Evolutionary conservation across 345 rosid species (phyloP).

Genomic region (Hibiscus syriacus): DNA sequence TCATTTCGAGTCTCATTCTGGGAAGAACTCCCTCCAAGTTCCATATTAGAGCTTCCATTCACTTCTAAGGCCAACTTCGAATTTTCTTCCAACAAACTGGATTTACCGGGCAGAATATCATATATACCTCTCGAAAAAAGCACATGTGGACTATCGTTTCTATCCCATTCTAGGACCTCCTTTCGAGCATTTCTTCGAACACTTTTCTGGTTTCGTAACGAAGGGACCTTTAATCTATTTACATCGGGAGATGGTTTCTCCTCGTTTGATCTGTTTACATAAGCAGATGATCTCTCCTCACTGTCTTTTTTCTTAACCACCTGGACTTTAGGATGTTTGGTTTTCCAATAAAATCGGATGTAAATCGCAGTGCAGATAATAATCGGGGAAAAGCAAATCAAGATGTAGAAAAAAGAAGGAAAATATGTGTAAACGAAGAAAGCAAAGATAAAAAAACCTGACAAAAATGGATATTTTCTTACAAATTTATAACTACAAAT

Average conservation of each 20-base stretch:
- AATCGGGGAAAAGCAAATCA: conserved; percentile 45
- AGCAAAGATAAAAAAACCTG: conserved; percentile 22
- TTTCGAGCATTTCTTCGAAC: conserved; percentile 39
- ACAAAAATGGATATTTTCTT: conserved; percentile 40
- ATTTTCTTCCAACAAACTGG: conserved; percentile 20
- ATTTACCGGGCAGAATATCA: conserved; percentile 17
- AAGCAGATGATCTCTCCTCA: conserved; percentile 4
- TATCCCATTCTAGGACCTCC: conserved; percentile 26
- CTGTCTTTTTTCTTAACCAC: conserved; percentile 13
- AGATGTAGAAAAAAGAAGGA: conserved; percentile 46
- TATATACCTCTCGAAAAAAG: conserved; percentile 12
- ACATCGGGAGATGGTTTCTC: not conserved
- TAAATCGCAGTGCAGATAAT: conserved; percentile 27
- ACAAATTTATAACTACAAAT: conserved; percentile 21
- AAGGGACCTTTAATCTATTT: conserved; percentile 19
- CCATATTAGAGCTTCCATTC: not conserved
- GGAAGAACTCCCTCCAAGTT: conserved; percentile 13
- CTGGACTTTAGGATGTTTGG: not conserved
- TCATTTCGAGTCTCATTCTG: conserved; percentile 7
- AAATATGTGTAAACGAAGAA: conserved; percentile 38
- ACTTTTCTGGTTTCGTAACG: conserved; percentile 33
- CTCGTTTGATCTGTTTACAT: conserved; percentile 8
- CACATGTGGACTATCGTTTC: conserved; percentile 11
- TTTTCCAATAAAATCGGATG: conserved; percentile 18
- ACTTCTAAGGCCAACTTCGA: not conserved